Evolutionary conservation across 176 grass and related monocot genomes (phyloP), one percentile per base, ranked within the genome.

Genomic region (Carex littledalei): DNA sequence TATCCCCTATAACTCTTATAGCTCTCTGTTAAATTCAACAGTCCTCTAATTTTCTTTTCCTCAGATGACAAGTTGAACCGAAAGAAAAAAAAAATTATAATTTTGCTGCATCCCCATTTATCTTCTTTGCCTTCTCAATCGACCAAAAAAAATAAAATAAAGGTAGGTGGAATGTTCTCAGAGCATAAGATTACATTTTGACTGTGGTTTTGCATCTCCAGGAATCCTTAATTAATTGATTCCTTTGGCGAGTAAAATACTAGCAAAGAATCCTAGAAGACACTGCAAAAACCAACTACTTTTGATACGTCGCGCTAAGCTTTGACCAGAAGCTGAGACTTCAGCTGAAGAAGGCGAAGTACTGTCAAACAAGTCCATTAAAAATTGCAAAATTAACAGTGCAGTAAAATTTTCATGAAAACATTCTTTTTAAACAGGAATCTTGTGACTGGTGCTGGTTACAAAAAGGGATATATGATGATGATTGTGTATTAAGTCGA

Each of bases 271-370:
- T 43, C 61, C 56, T 7, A 83, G 21, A 29, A 83, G 60, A 47
- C 3, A 32, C 26, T 53, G 67, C 5, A 29, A 67, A 13, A 83
- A 43, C 60, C 59, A 67, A 39, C 20, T 83, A 67, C 13, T 83
- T 67, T 16, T 31, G n/a, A 53, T 83, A 4, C 6, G 12, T 31
- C 5, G n/a, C 53, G 62, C 61, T 11, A 29, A 41, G 80, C 80
- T 67, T 83, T 67, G 80, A 65, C 31, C 79, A 13, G 79, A 60
- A 62, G 17, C 61, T 29, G 41, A 52, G 61, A 41, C 20, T 63
- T 66, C 41, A 63, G 53, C 79, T 47, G 79, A 41, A 43, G 57
- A 63, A 63, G 79, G 22, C 63, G 79, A 80, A 7, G 58, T n/a
- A 49, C 80, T 67, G 59, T 67, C 60, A 66, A 45, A 50, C 10